These are phyloP conservation scores for Cladosporium sp. DNA, from an alignment of 2,329 filamentous ascomycete genomes.

Conservation along the genomic window DNA sequence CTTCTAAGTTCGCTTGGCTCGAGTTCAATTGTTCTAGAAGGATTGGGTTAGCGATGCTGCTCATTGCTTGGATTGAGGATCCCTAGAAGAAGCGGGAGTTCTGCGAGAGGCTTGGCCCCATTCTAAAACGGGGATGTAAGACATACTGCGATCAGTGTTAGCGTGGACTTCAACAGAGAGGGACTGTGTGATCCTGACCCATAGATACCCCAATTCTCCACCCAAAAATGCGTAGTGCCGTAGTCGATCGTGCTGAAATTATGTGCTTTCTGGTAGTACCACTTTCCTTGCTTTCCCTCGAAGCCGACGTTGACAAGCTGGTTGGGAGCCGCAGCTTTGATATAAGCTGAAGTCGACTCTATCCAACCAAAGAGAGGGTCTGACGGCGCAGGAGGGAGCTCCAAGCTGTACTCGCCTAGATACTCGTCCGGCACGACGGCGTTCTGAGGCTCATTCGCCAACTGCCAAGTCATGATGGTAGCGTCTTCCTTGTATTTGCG, in stretches of 20 bases:
- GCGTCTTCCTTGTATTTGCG: slow-evolving; percentile 40
- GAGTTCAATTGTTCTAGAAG: slow-evolving; percentile 28
- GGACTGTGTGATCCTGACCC: slow-evolving; percentile 19
- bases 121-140: too few species aligned
- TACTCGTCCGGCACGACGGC: slow-evolving; percentile 30
- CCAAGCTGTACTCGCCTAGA: slow-evolving; percentile 34
- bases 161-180: too few species aligned
- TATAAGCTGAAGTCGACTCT: slow-evolving; percentile 39
- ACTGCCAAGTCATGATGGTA: slow-evolving; percentile 45
- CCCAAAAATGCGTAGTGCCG: slow-evolving; percentile 43
- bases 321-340: slow-evolving; percentile 38
- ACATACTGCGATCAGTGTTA: too few species aligned
- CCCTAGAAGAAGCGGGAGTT: too few species aligned
- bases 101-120: too few species aligned
- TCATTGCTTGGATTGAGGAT: too few species aligned
- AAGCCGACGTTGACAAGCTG: slow-evolving; percentile 43
- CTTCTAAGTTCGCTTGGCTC: slow-evolving; percentile 34
- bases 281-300: slow-evolving; percentile 43
- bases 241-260: slow-evolving; percentile 41
- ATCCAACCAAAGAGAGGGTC: slow-evolving; percentile 42
- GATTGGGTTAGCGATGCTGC: not conserved
- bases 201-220: slow-evolving; percentile 43
- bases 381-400: slow-evolving; percentile 31
- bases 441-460: slow-evolving; percentile 42
- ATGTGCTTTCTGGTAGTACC: slow-evolving; percentile 42